These are phyloP conservation scores for Phialophora chinensis DNA, from an alignment of 2,329 filamentous ascomycete species.

Conservation along the genomic window DNA sequence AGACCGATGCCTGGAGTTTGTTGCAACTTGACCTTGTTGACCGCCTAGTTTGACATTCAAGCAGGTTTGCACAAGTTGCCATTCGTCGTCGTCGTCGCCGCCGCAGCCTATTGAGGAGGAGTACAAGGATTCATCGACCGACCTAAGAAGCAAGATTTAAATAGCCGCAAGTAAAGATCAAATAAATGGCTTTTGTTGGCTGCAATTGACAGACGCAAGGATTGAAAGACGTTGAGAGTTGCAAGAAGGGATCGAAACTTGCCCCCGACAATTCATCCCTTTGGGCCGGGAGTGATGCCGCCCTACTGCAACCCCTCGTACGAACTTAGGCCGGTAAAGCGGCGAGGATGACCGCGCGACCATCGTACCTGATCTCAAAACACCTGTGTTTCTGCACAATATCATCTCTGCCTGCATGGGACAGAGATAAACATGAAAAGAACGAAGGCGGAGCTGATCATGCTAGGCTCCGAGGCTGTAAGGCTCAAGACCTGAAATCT, in stretches of 20 bases:
- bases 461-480: background rate
- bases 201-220: background rate
- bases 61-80: background rate
- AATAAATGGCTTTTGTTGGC: background rate
- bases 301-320: background rate
- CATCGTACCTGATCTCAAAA: background rate
- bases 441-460: too few relatives aligned
- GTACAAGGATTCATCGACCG: background rate
- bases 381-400: background rate
- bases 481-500: background rate
- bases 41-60: slow-evolving; percentile 15
- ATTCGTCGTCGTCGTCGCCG: background rate
- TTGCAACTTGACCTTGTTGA: slow-evolving; percentile 11
- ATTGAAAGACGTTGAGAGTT: background rate
- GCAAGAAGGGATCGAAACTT: background rate
- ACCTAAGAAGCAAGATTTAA: background rate
- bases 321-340: background rate
- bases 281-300: background rate
- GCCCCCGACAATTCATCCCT: background rate
- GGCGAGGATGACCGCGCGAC: background rate
- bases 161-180: background rate
- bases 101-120: background rate
- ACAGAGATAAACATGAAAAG: too few relatives aligned
- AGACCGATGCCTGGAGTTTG: background rate
- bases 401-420: too few relatives aligned